Conservation (phyloP, 495 filamentous ascomycete species). For the Penicillium canescens region DNA sequence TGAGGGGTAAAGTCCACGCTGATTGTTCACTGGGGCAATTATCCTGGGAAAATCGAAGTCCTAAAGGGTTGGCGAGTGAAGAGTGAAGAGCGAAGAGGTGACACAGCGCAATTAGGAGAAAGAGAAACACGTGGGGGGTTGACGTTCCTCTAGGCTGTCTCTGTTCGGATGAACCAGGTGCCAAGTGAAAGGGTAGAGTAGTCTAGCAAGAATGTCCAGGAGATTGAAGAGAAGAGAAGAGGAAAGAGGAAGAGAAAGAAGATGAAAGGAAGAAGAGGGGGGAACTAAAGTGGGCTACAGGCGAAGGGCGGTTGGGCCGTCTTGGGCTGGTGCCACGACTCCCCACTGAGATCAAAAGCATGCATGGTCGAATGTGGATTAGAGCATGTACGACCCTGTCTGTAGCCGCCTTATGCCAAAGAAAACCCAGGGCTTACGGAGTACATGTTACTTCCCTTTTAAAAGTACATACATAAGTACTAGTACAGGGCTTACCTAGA, state of each 20-base stretch:
- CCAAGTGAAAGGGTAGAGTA: constrained; percentile 6
- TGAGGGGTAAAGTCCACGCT: constrained; percentile 16
- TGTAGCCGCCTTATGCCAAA: constrained; percentile 10
- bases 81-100: constrained; percentile 6
- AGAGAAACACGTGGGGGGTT: constrained; percentile 13
- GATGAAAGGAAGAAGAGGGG: constrained; percentile 21
- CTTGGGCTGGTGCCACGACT: constrained; percentile 50
- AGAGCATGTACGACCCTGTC: constrained; percentile 25
- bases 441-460: background rate
- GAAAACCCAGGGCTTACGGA: background rate
- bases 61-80: constrained; percentile 13
- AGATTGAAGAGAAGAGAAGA: constrained; percentile 13
- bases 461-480: background rate
- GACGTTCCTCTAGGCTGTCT: constrained; percentile 9
- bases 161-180: constrained; percentile 15
- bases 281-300: constrained; percentile 26
- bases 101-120: constrained; percentile 12
- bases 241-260: constrained; percentile 16
- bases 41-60: constrained; percentile 23
- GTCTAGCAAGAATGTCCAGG: constrained; percentile 12
- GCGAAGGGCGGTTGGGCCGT: constrained; percentile 43
- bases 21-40: constrained; percentile 19
- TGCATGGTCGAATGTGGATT: constrained; percentile 42
- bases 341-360: constrained; percentile 35
- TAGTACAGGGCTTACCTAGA: background rate